Evolutionary conservation across 129 eudicot genomes (phyloP).

Genomic region (Apium graveolens): DNA sequence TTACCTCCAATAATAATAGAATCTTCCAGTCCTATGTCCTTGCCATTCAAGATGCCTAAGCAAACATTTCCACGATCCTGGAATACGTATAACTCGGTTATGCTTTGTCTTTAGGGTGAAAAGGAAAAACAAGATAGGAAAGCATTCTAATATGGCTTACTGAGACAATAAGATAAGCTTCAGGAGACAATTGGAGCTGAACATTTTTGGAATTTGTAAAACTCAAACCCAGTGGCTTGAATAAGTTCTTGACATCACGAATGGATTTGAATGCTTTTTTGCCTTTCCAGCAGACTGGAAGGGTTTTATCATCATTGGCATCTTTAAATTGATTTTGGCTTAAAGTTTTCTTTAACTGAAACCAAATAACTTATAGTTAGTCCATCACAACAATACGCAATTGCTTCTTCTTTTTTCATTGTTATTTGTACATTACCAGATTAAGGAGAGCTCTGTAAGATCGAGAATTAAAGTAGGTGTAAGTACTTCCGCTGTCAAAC

Average conservation of each 20-base stretch:
- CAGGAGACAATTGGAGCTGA: conserved; percentile 57
- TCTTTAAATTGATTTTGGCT: conserved; percentile 39
- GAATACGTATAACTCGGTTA: background rate
- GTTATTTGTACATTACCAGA: conserved; percentile 29
- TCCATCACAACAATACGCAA: background rate
- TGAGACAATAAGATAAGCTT: conserved; percentile 68
- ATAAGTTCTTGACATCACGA: conserved; percentile 45
- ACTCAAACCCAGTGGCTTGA: conserved; percentile 58
- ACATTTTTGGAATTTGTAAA: conserved; percentile 38
- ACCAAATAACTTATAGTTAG: conserved; percentile 4
- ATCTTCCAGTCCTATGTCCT: conserved; percentile 54
- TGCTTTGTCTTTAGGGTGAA: background rate
- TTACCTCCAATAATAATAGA: conserved; percentile 67
- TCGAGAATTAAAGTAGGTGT: conserved; percentile 57
- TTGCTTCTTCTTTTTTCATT: background rate
- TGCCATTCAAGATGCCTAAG: conserved; percentile 64
- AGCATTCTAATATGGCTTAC: conserved; percentile 29
- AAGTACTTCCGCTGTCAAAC: conserved; percentile 91
- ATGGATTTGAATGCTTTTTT: conserved; percentile 59
- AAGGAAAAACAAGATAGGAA: background rate
- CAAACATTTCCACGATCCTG: conserved; percentile 77
- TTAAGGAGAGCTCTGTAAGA: conserved; percentile 50
- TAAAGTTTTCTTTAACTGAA: conserved; percentile 51
- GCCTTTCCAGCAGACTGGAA: conserved; percentile 93
- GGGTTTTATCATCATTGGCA: conserved; percentile 62